phyloP scores from a whole-genome alignment of 139 green algal genomes.

The Tetradesmus obliquus region DNA sequence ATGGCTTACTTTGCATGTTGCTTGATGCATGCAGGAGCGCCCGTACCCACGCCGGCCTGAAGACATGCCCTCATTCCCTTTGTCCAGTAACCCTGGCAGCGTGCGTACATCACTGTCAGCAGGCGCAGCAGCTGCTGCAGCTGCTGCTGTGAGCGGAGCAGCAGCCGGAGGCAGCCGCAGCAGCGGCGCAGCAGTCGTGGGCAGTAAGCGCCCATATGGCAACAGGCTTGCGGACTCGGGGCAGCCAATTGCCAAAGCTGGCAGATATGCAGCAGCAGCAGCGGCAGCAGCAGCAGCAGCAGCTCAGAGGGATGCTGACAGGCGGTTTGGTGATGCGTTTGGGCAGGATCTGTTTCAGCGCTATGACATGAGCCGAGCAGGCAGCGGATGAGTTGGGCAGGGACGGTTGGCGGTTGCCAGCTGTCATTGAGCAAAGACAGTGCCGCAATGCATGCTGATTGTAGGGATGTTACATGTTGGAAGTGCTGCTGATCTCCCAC shows the following conservation, averaged over 20 bases:
- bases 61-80: conserved; percentile 80
- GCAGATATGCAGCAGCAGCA: neutral
- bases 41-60: conserved; percentile 63
- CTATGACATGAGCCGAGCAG: neutral
- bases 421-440: too few relatives aligned
- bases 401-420: too few relatives aligned
- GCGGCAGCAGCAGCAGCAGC: too few relatives aligned
- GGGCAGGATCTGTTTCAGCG: neutral
- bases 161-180: neutral
- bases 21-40: conserved; percentile 58
- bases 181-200: neutral
- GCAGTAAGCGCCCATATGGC: neutral
- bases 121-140: neutral
- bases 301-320: neutral
- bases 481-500: too few relatives aligned
- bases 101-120: neutral
- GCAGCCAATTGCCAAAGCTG: neutral
- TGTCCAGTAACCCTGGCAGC: conserved; percentile 45
- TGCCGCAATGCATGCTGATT: too few relatives aligned
- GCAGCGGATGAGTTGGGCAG: neutral
- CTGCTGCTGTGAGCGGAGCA: neutral
- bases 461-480: too few relatives aligned
- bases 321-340: neutral
- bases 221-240: neutral
- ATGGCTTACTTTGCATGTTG: neutral